Evolutionary conservation across 2,329 filamentous ascomycete genomes (phyloP), one percentile per base, ranked within the genome.

Genomic region (Colletotrichum agaves): DNA sequence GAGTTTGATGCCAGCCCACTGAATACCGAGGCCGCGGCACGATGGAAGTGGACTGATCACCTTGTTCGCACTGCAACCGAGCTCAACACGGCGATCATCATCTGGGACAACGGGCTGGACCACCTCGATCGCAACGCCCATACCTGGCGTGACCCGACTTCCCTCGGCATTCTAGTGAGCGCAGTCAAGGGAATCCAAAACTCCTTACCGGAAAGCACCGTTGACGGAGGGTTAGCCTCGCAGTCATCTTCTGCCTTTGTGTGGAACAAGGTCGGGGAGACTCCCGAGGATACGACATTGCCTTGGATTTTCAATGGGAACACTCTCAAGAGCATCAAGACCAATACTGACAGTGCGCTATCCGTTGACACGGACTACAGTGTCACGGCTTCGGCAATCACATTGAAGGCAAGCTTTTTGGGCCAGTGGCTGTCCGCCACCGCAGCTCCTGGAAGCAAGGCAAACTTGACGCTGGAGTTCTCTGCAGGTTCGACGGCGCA

Each of bases 81-180:
- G 50, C 84, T 87, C 71, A 79, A 83, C 68, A 85, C 84, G 7
- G 75, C 83, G 1, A 80, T 82, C 3, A 78, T 88, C 1, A 73
- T 89, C 5, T 90, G 87, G 87, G 87, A 90, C 72, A 89, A 88
- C 65, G 86, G 87, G 0, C 73, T 79, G 2, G 87, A 88, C 70
- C 83, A 86, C 44, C 78, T 88, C 11, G 79, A 89, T 71, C 83
- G 87, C 41, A 76, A 75, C 2, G 77, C 81, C 0, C 79, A 81
- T 50, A 71, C 72, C 2, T 89, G 85, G 85, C 78, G 83, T 17
- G 87, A 90, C 68, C 76, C 78, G 0, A 80, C 83, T 0, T 80
- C 81, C 0, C 73, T 85, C 4, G 76, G 81, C 5, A 84, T 89
- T 66, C 76, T 87, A 52, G 73, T 79, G 15, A 81, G 82, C 44